A percentile compares a stretch with the other conserved stretches of the same genome.
These are phyloP conservation scores for Pythium plurisporium DNA, from an alignment of 352 stramenopile genomes.

Conservation along the genomic window DNA sequence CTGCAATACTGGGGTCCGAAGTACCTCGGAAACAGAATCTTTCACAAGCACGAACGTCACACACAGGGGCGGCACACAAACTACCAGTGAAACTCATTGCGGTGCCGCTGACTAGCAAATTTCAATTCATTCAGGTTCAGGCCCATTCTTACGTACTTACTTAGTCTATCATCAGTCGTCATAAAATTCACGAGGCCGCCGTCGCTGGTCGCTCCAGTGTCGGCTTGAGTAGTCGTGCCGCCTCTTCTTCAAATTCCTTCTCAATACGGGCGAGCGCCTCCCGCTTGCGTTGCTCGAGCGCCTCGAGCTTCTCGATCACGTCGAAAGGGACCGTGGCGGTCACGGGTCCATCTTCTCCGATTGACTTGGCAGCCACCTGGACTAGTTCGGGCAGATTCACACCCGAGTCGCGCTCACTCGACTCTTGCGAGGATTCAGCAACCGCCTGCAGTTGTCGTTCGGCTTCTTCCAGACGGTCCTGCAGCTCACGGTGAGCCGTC, in stretches of 20 bases:
- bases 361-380: slow-evolving; percentile 3
- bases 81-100: too few relatives aligned
- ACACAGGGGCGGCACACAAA: too few relatives aligned
- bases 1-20: too few relatives aligned
- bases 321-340: slow-evolving; percentile 11
- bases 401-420: background rate
- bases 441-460: slow-evolving; percentile 30
- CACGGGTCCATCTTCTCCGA: slow-evolving; percentile 9
- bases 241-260: slow-evolving; percentile 21
- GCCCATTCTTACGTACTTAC: too few relatives aligned
- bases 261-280: slow-evolving; percentile 14
- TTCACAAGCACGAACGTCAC: too few relatives aligned
- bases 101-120: too few relatives aligned
- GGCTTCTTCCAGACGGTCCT: slow-evolving; percentile 29
- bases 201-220: slow-evolving; percentile 7
- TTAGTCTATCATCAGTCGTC: background rate
- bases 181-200: background rate
- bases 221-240: slow-evolving; percentile 8
- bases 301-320: slow-evolving; percentile 14
- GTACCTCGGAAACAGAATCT: too few relatives aligned
- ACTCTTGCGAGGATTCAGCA: background rate
- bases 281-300: slow-evolving; percentile 13
- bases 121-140: too few relatives aligned
- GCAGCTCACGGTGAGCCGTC: slow-evolving; percentile 45
- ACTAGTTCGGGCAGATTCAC: slow-evolving; percentile 11